Percentiles rank a stretch among this genome's conserved stretches.
phyloP scores from a whole-genome alignment of 1,139 yeast species.

The Magnusiomyces ingens region DNA sequence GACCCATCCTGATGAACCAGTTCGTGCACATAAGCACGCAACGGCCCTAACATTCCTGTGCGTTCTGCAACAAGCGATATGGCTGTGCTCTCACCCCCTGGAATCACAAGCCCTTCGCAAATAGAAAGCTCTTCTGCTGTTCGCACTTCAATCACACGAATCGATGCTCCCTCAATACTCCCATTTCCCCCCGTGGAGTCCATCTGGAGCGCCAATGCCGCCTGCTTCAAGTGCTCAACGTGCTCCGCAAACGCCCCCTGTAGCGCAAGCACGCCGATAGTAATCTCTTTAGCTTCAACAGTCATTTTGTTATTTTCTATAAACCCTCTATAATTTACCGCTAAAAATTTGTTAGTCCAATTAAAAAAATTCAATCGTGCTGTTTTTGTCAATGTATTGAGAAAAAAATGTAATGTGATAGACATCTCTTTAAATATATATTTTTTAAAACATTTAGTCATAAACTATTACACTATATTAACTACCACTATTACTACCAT shows the following conservation, averaged over 20 bases:
- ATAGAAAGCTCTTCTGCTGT: constrained; percentile 43
- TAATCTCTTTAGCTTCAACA: neutral
- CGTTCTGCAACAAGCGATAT: constrained; percentile 69
- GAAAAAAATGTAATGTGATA: neutral
- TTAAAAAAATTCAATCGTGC: neutral
- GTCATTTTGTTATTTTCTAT: neutral
- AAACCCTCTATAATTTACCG: neutral
- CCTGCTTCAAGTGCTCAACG: constrained; percentile 44
- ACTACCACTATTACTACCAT: no score
- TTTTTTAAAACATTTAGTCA: no score
- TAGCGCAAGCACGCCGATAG: constrained; percentile 66
- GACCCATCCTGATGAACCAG: neutral
- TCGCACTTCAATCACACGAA: constrained; percentile 45
- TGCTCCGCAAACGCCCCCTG: constrained; percentile 82
- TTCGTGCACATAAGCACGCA: constrained; percentile 44
- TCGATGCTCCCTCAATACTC: neutral
- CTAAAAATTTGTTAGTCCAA: neutral
- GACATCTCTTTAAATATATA: no score
- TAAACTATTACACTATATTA: no score
- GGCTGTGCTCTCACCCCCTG: constrained; percentile 76
- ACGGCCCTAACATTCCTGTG: constrained; percentile 50
- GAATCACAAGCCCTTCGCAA: constrained; percentile 62
- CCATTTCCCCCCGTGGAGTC: constrained; percentile 9
- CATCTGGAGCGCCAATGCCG: constrained; percentile 28
- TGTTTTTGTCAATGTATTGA: neutral